These are phyloP conservation scores for Aegilops umbellulata DNA, from an alignment of 176 grass and related monocot species.

Conservation along the genomic window DNA sequence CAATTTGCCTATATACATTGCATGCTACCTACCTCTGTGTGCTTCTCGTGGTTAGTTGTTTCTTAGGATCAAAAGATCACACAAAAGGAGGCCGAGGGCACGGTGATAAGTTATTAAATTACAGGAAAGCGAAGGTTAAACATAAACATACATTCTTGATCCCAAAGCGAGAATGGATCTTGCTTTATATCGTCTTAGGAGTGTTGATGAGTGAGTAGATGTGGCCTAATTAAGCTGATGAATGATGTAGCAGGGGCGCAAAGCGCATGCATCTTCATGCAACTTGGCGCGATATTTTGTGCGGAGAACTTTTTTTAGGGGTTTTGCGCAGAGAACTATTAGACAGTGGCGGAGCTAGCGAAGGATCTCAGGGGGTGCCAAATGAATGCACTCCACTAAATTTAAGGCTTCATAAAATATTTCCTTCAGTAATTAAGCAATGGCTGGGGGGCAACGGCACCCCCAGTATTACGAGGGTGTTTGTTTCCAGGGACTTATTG, in stretches of 20 bases:
- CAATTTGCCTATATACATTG: not conserved
- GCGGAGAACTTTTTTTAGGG: not conserved
- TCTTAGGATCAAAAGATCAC: slow-evolving; percentile 1
- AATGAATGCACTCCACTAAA: no score
- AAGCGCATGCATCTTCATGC: not conserved
- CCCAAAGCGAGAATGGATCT: slow-evolving; percentile 28
- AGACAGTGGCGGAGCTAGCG: no score
- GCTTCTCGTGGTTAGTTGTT: not conserved
- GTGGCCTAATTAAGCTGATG: slow-evolving; percentile 27
- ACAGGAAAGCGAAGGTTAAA: not conserved
- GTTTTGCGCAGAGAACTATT: slow-evolving; percentile 12
- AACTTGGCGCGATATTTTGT: slow-evolving; percentile 24
- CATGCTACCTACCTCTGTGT: not conserved
- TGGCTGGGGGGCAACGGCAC: no score
- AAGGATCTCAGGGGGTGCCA: no score
- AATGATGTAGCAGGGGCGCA: not conserved
- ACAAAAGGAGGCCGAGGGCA: not conserved
- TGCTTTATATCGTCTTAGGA: slow-evolving; percentile 25
- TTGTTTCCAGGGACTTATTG: no score
- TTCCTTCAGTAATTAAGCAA: no score
- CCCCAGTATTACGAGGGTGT: no score
- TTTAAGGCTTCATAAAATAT: no score
- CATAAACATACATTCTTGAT: slow-evolving; percentile 18
- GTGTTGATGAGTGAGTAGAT: slow-evolving; percentile 38
- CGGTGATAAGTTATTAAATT: slow-evolving; percentile 28